Base-by-base conservation (phyloP, 306 rosid species). In the Heteromeles arbutifolia region DNA sequence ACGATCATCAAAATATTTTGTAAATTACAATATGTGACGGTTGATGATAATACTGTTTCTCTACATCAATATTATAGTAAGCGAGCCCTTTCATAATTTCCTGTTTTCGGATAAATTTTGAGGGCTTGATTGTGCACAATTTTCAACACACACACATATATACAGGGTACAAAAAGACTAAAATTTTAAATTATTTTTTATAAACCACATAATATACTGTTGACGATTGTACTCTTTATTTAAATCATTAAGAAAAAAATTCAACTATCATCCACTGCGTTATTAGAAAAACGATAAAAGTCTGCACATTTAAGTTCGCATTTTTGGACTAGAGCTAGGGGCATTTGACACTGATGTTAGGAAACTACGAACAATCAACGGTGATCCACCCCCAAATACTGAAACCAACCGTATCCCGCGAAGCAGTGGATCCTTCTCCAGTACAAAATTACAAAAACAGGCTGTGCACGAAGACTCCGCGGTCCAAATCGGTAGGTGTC, bases 401-500 rank as follows among this genome's bases (percentile, higher is more conserved):
- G n/a, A 25, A 54, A 43, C 8, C 4, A 13, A 8, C 8, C 1
- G 15, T 28, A 24, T 9, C 3, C 8, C 70, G 67, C 68, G 58
- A 73, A 26, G 78, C 28, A 74, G 31, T 2, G 0, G 29, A 84
- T 74, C 3, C 4, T 39, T 15, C 24, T 12, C 57, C 67, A 26
- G 25, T 58, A 61, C 15, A 13, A 31, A 11, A 32, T 32, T 28
- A 17, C 17, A 6, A 73, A 29, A 53, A 29, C 39, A 6, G 67
- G 26, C 24, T 19, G 58, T 1, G 21, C 74, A 78, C 67, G 84
- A 77, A 81, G 21, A 15, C 54, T 69, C 80, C 67, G 69, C 39
- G 86, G 86, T 80, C 76, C 67, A 41, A 77, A 83, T 65, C 45
- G 79, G 85, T 89, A 76, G 88, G 87, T 87, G 67, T 74, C 62